Percentiles rank a stretch among this genome's conserved stretches.
Evolutionary conservation across 805 yeast species (phyloP).

Genomic region (Lipomyces sp.): DNA sequence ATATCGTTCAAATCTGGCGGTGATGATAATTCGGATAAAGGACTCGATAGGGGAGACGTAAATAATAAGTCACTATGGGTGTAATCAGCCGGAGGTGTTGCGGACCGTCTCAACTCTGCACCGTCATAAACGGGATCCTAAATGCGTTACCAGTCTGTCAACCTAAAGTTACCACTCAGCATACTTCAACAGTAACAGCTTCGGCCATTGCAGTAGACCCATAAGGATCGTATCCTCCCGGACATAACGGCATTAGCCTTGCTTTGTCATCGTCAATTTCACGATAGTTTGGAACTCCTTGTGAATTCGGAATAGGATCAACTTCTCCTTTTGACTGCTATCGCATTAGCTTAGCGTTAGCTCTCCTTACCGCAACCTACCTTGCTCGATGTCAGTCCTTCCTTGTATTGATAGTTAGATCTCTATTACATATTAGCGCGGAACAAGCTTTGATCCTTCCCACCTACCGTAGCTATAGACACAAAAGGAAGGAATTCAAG

Average conservation of each 20-base stretch:
- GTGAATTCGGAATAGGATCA: neutral
- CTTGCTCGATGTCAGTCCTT: neutral
- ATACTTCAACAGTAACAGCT: neutral
- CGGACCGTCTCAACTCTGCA: neutral
- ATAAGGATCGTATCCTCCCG: neutral
- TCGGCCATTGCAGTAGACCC: conserved; percentile 6
- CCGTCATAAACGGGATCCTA: neutral
- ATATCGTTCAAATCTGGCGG: neutral
- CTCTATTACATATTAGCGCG: neutral
- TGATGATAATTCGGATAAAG: conserved; percentile 17
- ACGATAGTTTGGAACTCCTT: neutral
- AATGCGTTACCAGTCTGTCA: neutral
- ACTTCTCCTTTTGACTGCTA: neutral
- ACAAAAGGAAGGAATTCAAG: conserved; percentile 17
- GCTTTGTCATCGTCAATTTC: neutral
- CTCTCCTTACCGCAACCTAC: neutral
- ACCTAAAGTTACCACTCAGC: neutral
- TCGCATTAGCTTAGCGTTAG: neutral
- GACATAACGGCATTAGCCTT: neutral
- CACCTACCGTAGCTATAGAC: neutral
- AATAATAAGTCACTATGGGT: neutral
- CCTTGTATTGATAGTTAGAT: neutral
- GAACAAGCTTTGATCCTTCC: neutral
- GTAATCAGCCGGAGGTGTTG: neutral
- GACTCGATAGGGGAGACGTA: conserved; percentile 23